Percentiles rank a stretch among this genome's conserved stretches.
Evolutionary conservation across 2,329 filamentous ascomycete species (phyloP).

Genomic region (Epichloe uncinata): DNA sequence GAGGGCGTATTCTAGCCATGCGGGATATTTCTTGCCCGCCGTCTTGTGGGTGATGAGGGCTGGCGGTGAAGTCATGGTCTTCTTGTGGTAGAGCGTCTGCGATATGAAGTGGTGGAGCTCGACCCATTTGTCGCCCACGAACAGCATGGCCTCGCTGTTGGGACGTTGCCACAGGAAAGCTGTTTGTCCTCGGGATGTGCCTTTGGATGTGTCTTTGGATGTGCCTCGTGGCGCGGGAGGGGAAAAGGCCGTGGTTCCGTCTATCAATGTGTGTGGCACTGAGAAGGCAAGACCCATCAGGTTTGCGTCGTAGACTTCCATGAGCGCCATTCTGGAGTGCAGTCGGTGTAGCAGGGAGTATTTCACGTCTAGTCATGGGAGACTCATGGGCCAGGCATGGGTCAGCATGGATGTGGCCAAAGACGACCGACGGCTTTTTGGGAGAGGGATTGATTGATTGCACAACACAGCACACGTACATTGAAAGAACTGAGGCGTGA

Average conservation of each 20-base stretch:
- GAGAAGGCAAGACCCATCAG: constrained; percentile 73
- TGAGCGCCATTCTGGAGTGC: constrained; percentile 43
- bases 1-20: constrained; percentile 67
- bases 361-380: constrained; percentile 44
- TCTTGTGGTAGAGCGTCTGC: constrained; percentile 38
- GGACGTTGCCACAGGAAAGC: constrained; percentile 80
- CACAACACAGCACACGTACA: constrained; percentile 31
- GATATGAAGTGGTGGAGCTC: constrained; percentile 74
- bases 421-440: background rate
- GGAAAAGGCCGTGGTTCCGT: constrained; percentile 43
- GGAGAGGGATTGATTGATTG: no score
- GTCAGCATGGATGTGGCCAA: background rate
- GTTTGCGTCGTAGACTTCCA: constrained; percentile 33
- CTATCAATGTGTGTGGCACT: constrained; percentile 49
- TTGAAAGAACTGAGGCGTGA: constrained; percentile 72
- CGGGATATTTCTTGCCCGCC: constrained; percentile 55
- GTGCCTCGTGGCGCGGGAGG: constrained; percentile 22
- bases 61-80: constrained; percentile 21
- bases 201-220: constrained; percentile 1
- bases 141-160: constrained; percentile 66
- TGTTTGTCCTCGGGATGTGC: constrained; percentile 18
- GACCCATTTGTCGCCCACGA: constrained; percentile 76
- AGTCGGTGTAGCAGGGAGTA: constrained; percentile 65
- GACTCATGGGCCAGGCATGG: constrained; percentile 13
- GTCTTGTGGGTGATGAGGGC: constrained; percentile 37